Percentiles rank a stretch among this genome's conserved stretches.
Evolutionary conservation across 371 early-diverging fungal species (phyloP).

Genomic region (Mucor racemosus): DNA sequence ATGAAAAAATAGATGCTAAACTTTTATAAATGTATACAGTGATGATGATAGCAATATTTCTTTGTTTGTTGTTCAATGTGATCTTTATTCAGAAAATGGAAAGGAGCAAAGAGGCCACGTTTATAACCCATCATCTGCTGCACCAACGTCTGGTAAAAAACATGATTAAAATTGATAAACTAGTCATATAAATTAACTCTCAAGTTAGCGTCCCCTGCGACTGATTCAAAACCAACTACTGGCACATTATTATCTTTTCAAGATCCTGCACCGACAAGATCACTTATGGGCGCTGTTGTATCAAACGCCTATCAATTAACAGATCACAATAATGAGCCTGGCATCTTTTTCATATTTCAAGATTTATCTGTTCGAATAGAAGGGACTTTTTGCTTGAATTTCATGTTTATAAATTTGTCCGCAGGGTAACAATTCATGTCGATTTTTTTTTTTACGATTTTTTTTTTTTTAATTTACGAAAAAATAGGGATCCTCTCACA

Average conservation of each 20-base stretch:
- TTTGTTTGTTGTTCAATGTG: conserved; percentile 34
- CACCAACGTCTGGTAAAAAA: conserved; percentile 1
- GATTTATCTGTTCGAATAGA: conserved; percentile 64
- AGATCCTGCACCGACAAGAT: conserved; percentile 49
- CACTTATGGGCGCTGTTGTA: conserved; percentile 62
- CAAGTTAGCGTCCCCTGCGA: neutral
- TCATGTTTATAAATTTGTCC: conserved; percentile 41
- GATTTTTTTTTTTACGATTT: neutral
- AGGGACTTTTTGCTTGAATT: conserved; percentile 52
- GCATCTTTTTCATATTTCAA: conserved; percentile 61
- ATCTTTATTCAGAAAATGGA: conserved; percentile 36
- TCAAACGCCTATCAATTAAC: conserved; percentile 54
- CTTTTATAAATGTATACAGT: conserved; percentile 4
- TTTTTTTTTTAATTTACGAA: neutral
- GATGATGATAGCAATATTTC: conserved; percentile 27
- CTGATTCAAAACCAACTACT: conserved; percentile 8
- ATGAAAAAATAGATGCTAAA: neutral
- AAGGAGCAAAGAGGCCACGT: conserved; percentile 28
- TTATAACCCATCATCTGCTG: conserved; percentile 36
- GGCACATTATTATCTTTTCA: conserved; percentile 26
- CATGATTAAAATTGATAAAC: neutral
- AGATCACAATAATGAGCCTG: conserved; percentile 50
- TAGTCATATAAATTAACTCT: neutral
- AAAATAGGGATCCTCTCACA: conserved; percentile 40
- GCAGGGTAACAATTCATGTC: conserved; percentile 26